Base-by-base conservation (phyloP, 2,329 filamentous ascomycete species). In the Colletotrichum tabaci region DNA sequence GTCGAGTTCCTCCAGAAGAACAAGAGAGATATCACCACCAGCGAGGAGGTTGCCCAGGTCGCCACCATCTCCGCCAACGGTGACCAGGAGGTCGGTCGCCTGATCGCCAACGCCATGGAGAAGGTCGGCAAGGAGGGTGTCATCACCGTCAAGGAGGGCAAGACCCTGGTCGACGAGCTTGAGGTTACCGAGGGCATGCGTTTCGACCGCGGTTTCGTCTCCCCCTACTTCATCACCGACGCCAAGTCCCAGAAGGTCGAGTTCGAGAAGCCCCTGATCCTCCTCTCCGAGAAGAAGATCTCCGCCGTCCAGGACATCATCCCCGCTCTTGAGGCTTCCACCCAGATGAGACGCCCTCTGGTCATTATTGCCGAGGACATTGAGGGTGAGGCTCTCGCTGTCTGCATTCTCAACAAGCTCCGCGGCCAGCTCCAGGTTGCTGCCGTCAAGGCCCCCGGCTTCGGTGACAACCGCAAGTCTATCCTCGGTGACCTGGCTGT, bases 111-210 rank as follows among this genome's bases (percentile, higher is more conserved):
- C 82, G 96, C 96, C 78, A 99, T 99, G 96, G 96, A 99, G 90
- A 98, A 97, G 90, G 96, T 99, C 75, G 96, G 96, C 85, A 99
- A 99, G 91, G 96, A 99, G 88, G 96, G 96, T 89, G 96, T 99
- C 81, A 99, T 99, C 84, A 99, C 96, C 71, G 96, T 98, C 81
- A 99, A 99, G 93, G 96, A 99, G 90, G 96, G 96, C 83, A 99
- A 98, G 93, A 98, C 96, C 73, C 92, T 97, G 81, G 91, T 94
- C 79, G 96, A 99, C 78, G 96, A 99, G 91, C 93, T 99, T 67
- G 96, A 99, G 87, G 92, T 99, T 74, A 99, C 96, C 72, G 96
- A 99, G 92, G 96, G 96, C 83, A 99, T 99, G 96, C 95, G 96
- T 85, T 99, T 99, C 87, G 96, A 99, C 90, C 96, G 96, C 81